phyloP scores from a whole-genome alignment of 148 eudicot genomes.

The Spergularia bocconei region DNA sequence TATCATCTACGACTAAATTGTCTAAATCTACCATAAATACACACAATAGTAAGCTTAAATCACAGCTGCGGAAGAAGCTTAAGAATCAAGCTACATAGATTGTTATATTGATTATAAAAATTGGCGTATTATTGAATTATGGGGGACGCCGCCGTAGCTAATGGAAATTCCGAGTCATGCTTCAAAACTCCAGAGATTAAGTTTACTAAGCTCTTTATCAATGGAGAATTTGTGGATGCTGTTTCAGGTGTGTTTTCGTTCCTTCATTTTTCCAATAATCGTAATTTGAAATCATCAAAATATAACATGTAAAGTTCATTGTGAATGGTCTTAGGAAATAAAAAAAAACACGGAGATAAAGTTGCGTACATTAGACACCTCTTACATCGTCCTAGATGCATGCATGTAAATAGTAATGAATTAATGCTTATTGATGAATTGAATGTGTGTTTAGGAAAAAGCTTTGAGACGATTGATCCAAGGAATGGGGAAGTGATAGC shows the following conservation, averaged over 20 bases:
- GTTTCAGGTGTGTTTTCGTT: conserved; percentile 44
- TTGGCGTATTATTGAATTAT: neutral
- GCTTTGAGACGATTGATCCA: conserved; percentile 80
- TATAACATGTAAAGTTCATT: too few relatives aligned
- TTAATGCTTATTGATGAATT: too few relatives aligned
- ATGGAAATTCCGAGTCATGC: conserved; percentile 10
- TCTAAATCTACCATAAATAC: neutral
- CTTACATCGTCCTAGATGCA: too few relatives aligned
- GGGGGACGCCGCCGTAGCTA: conserved; percentile 11
- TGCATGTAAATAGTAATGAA: too few relatives aligned
- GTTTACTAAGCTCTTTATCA: conserved; percentile 78
- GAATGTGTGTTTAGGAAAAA: conserved; percentile 41
- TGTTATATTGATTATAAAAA: neutral
- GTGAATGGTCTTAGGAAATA: too few relatives aligned
- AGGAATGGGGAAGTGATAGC: conserved; percentile 72
- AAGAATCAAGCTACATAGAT: neutral
- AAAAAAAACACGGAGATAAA: too few relatives aligned
- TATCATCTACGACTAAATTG: neutral
- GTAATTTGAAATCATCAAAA: too few relatives aligned
- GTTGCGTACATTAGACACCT: too few relatives aligned
- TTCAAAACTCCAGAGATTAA: conserved; percentile 48
- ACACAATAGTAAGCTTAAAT: neutral
- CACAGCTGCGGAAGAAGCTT: neutral
- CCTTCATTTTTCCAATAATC: too few relatives aligned
- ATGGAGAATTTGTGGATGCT: conserved; percentile 72